Percentiles rank a stretch among this genome's conserved stretches.
Conservation (phyloP, 192 early-diverging fungal genomes). For the Backusella luteola region DNA sequence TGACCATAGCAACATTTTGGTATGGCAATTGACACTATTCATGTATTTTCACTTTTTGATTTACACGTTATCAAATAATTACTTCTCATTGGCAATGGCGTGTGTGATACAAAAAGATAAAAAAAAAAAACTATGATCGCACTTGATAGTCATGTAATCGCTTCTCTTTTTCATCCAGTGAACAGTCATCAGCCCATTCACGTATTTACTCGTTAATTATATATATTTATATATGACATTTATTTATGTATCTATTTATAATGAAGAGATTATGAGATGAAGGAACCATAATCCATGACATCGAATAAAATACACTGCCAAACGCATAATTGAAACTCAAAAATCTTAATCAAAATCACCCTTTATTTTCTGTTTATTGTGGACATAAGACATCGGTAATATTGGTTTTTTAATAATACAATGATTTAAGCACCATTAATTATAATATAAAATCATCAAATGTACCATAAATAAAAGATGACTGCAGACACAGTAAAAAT, state of each 20-base stretch:
- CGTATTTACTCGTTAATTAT: background rate
- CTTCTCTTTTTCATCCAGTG: background rate
- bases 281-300: background rate
- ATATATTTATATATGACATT: background rate
- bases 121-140: background rate
- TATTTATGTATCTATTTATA: background rate
- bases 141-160: background rate
- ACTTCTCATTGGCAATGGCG: background rate
- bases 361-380: background rate
- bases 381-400: background rate
- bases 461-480: background rate
- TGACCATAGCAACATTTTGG: background rate
- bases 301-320: background rate
- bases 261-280: background rate
- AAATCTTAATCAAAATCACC: background rate
- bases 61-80: background rate
- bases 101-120: background rate
- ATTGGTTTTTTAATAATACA: background rate
- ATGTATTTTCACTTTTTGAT: background rate
- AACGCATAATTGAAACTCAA: background rate
- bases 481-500: background rate
- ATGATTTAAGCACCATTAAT: background rate
- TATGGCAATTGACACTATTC: background rate
- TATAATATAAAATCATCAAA: background rate
- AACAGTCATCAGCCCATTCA: background rate